phyloP scores from a whole-genome alignment of 2,329 filamentous ascomycete genomes.

The Thielaviopsis ethacetica region DNA sequence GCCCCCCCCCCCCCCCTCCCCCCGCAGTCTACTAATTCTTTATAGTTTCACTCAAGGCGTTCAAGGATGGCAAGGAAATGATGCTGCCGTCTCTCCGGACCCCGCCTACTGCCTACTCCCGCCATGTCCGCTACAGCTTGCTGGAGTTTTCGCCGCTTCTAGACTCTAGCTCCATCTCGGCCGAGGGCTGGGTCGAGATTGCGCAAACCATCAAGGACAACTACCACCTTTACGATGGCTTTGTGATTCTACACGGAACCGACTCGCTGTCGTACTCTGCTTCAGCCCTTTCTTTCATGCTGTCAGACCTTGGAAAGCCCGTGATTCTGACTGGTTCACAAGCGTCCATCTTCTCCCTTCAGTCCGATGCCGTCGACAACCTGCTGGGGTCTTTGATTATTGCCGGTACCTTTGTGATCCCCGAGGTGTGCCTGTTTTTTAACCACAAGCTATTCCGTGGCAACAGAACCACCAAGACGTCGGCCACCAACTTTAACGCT shows the following conservation, averaged over 20 bases:
- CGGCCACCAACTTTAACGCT: constrained; percentile 69
- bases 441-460: constrained; percentile 80
- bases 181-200: constrained; percentile 72
- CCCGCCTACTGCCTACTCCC: constrained; percentile 61
- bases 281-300: constrained; percentile 84
- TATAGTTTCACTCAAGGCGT: constrained; percentile 33
- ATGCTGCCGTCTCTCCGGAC: constrained; percentile 57
- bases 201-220: constrained; percentile 66
- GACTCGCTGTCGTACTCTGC: constrained; percentile 82
- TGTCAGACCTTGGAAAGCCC: constrained; percentile 78
- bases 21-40: neutral
- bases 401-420: constrained; percentile 81
- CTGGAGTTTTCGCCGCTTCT: constrained; percentile 73
- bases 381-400: constrained; percentile 76
- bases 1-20: too few species aligned
- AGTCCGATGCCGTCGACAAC: constrained; percentile 85
- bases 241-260: constrained; percentile 80
- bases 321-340: constrained; percentile 73
- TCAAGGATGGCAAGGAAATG: constrained; percentile 31
- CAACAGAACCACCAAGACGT: constrained; percentile 77
- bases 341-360: constrained; percentile 76
- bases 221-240: constrained; percentile 77
- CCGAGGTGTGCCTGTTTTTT: constrained; percentile 88
- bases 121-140: constrained; percentile 68
- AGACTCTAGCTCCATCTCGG: constrained; percentile 81